A percentile compares a stretch with the other conserved stretches of the same genome.
Conservation (phyloP, 202 grass and related monocot genomes). For the Musa balbisiana region DNA sequence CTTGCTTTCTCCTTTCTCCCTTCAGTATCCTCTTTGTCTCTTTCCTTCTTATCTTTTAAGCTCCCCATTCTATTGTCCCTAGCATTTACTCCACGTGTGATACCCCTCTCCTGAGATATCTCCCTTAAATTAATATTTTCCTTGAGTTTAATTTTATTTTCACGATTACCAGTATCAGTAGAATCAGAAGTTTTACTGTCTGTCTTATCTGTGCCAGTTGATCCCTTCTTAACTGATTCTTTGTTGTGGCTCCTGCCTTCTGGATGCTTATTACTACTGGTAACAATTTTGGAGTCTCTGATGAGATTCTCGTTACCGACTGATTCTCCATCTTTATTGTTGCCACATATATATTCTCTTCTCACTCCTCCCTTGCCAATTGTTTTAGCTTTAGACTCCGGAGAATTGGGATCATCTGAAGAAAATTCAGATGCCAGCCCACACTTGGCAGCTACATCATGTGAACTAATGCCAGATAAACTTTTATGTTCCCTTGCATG, state of each 20-base stretch:
- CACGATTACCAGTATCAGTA: conserved; percentile 28
- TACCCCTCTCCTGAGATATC: conserved; percentile 30
- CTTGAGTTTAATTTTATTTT: conserved; percentile 36
- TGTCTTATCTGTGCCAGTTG: conserved; percentile 31
- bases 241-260: conserved; percentile 39
- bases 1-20: conserved; percentile 45
- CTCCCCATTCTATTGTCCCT: conserved; percentile 39
- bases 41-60: conserved; percentile 48
- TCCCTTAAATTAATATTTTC: conserved; percentile 47
- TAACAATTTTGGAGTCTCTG: conserved; percentile 29
- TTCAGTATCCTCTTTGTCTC: conserved; percentile 43
- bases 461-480: too few relatives aligned
- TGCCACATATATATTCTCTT: conserved; percentile 7
- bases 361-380: conserved; percentile 24
- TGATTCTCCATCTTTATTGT: conserved; percentile 29
- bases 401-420: conserved; percentile 25
- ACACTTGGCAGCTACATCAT: neutral
- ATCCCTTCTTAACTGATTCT: conserved; percentile 28
- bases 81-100: conserved; percentile 25
- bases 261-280: conserved; percentile 21
- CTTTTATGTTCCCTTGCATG: neutral
- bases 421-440: conserved; percentile 4
- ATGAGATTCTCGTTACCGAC: conserved; percentile 3
- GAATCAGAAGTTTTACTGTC: conserved; percentile 29
- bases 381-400: conserved; percentile 26